These are phyloP conservation scores for Phytophthora kernoviae DNA, from an alignment of 352 stramenopile genomes.

Conservation along the genomic window DNA sequence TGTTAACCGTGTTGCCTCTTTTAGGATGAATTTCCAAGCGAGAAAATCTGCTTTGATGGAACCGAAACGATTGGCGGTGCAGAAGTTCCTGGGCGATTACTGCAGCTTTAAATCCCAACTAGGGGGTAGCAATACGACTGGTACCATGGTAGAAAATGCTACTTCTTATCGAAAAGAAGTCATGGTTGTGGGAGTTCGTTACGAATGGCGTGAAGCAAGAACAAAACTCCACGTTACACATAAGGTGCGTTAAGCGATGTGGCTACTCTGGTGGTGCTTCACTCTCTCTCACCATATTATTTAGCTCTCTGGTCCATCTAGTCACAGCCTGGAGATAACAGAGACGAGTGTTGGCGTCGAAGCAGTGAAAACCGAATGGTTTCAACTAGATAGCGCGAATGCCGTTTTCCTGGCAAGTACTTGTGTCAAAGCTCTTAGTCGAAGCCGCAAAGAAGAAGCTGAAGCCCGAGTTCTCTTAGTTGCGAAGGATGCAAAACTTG, in stretches of 20 bases:
- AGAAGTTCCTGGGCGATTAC: slow-evolving; percentile 52
- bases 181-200: slow-evolving; percentile 56
- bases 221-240: slow-evolving; percentile 66
- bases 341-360: not conserved
- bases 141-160: not conserved
- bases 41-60: slow-evolving; percentile 57
- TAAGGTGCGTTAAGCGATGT: slow-evolving; percentile 53
- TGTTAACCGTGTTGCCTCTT: not conserved
- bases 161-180: slow-evolving; percentile 37
- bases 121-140: too few species aligned
- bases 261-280: not conserved
- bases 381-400: slow-evolving; percentile 47
- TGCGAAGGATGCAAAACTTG: slow-evolving; percentile 42
- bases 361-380: slow-evolving; percentile 34
- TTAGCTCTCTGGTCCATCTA: slow-evolving; percentile 26
- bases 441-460: slow-evolving; percentile 38
- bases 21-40: slow-evolving; percentile 54
- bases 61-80: slow-evolving; percentile 40
- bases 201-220: slow-evolving; percentile 73
- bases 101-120: slow-evolving; percentile 62
- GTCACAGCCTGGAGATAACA: not conserved
- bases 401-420: slow-evolving; percentile 55
- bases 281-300: not conserved
- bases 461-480: slow-evolving; percentile 37
- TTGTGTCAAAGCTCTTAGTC: slow-evolving; percentile 40